A percentile compares a stretch with the other conserved stretches of the same genome.
These are phyloP conservation scores for Wickerhamiella qilinensis DNA, from an alignment of 805 yeast species.

Conservation along the genomic window DNA sequence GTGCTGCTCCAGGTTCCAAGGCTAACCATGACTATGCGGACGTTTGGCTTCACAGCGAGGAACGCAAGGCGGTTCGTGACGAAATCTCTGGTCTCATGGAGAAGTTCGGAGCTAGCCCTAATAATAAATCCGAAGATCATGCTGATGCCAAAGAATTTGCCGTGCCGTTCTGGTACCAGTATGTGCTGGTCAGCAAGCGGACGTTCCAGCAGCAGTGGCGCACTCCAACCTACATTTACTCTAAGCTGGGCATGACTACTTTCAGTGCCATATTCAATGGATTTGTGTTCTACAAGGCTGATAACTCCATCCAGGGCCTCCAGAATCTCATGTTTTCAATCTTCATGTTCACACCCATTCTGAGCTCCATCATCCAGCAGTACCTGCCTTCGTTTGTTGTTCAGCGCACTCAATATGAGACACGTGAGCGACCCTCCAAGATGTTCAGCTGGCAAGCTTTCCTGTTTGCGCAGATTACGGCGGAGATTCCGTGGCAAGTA, in stretches of 20 bases:
- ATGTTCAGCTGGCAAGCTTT: conserved; percentile 58
- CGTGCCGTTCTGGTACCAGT: conserved; percentile 32
- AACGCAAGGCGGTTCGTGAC: conserved; percentile 20
- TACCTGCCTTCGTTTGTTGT: conserved; percentile 41
- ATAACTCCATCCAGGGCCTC: conserved; percentile 34
- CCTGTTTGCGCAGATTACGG: conserved; percentile 34
- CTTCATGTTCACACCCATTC: conserved; percentile 40
- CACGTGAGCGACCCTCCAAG: conserved; percentile 52
- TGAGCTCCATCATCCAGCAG: conserved; percentile 47
- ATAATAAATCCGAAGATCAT: conserved; percentile 8
- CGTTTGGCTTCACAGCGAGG: conserved; percentile 39
- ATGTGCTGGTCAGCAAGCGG: conserved; percentile 27
- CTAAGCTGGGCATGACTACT: conserved; percentile 37
- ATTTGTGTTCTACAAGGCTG: conserved; percentile 49
- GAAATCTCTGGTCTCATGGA: conserved; percentile 24
- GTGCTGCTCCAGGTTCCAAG: conserved; percentile 64
- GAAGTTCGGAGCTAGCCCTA: conserved; percentile 17
- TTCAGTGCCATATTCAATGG: conserved; percentile 52
- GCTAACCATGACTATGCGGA: conserved; percentile 45
- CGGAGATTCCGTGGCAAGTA: conserved; percentile 46
- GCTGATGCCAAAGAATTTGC: conserved; percentile 23
- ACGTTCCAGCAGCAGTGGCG: conserved; percentile 37
- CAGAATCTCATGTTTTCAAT: conserved; percentile 44
- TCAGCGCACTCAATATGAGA: conserved; percentile 50
- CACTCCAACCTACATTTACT: conserved; percentile 42